Percentiles rank a stretch among this genome's conserved stretches.
Conservation (phyloP, 2,329 filamentous ascomycete species). For the Phialemoniopsis sp. region DNA sequence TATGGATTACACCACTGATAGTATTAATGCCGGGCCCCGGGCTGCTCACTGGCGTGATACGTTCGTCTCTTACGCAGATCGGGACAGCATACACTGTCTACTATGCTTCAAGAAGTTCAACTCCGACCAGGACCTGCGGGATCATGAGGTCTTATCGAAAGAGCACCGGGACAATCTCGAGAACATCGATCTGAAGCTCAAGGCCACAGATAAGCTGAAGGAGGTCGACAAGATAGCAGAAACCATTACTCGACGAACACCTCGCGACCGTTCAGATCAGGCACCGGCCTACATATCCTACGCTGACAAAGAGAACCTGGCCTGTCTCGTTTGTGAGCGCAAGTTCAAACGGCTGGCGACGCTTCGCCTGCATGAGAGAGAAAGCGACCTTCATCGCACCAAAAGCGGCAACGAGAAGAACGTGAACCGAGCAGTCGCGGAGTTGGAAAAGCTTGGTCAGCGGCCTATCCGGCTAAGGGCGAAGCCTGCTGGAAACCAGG, state of each 20-base stretch:
- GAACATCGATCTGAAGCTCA: constrained; percentile 37
- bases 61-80: constrained; percentile 56
- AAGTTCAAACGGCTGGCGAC: constrained; percentile 32
- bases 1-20: background rate
- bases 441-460: constrained; percentile 17
- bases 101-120: constrained; percentile 59
- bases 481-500: constrained; percentile 1
- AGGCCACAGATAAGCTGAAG: background rate
- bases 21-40: constrained; percentile 13
- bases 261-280: constrained; percentile 18
- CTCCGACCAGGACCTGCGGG: constrained; percentile 26
- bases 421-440: constrained; percentile 19
- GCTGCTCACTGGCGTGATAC: constrained; percentile 24
- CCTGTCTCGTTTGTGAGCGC: constrained; percentile 36
- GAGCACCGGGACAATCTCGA: constrained; percentile 15
- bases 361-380: constrained; percentile 37
- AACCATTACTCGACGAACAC: constrained; percentile 2
- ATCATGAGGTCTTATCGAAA: constrained; percentile 16
- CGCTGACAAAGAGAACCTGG: constrained; percentile 41
- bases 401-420: constrained; percentile 16
- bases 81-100: constrained; percentile 42
- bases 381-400: constrained; percentile 35
- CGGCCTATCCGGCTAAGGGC: no score
- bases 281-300: constrained; percentile 47
- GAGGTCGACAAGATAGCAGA: background rate